A percentile compares a stretch with the other conserved stretches of the same genome.
Evolutionary conservation across 176 grass and related monocot genomes (phyloP).

Genomic region (Raddia guianensis): DNA sequence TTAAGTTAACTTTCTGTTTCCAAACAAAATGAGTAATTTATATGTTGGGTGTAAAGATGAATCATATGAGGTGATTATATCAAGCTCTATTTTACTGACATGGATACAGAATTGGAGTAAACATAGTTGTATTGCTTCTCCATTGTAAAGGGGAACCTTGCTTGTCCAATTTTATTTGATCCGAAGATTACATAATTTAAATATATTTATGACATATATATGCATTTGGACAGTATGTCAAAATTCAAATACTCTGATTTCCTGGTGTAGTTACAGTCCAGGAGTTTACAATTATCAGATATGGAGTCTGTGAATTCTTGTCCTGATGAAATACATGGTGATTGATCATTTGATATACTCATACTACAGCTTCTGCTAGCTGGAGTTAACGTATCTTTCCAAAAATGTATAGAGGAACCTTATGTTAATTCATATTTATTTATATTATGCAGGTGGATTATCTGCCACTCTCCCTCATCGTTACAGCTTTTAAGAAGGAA

Average conservation of each 20-base stretch:
- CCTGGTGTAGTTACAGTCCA: not conserved
- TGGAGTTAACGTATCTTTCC: not conserved
- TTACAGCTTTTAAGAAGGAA: slow-evolving; percentile 96
- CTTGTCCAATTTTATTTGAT: not conserved
- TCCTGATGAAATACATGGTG: not conserved
- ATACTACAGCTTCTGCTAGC: not conserved
- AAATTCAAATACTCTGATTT: not conserved
- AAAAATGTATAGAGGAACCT: not conserved
- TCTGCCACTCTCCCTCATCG: slow-evolving; percentile 82
- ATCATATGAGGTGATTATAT: not conserved
- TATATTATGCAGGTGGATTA: slow-evolving; percentile 74
- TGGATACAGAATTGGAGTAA: not conserved
- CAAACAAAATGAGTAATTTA: not conserved
- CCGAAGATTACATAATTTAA: not conserved
- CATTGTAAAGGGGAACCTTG: not conserved
- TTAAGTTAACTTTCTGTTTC: slow-evolving; percentile 11
- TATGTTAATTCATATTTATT: slow-evolving; percentile 16
- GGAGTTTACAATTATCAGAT: not conserved
- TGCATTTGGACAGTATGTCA: slow-evolving; percentile 10
- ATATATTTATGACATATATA: not conserved
- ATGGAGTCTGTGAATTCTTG: not conserved
- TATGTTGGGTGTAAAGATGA: not conserved
- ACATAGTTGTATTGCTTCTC: not conserved
- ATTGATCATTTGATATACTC: not conserved
- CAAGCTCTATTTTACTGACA: slow-evolving; percentile 11